A percentile compares a stretch with the other conserved stretches of the same genome.
These are phyloP conservation scores for Elsinoe batatas DNA, from an alignment of 2,329 filamentous ascomycete species.

Conservation along the genomic window DNA sequence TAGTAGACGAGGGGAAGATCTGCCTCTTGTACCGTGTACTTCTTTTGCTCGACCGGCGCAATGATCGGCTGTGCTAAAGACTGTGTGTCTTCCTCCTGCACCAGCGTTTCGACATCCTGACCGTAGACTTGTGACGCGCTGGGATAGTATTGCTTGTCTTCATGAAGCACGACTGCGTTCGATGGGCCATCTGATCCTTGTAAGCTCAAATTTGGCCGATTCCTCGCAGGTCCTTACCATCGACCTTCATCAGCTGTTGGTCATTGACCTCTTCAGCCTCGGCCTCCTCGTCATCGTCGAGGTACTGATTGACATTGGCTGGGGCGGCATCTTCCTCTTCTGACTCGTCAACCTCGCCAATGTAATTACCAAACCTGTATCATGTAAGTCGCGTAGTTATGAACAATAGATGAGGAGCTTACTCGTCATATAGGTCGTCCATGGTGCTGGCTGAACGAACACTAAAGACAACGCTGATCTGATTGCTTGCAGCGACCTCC, in stretches of 20 bases:
- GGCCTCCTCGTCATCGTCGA: conserved; percentile 59
- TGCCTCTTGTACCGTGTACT: conserved; percentile 86
- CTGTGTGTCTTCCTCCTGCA: conserved; percentile 95
- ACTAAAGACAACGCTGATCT: neutral
- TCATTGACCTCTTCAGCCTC: conserved; percentile 46
- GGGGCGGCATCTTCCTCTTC: conserved; percentile 75
- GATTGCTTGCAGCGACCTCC: neutral
- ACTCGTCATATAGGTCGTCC: conserved; percentile 98
- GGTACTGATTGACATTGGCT: conserved; percentile 70
- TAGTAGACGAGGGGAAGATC: conserved; percentile 84
- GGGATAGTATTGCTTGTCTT: conserved; percentile 99
- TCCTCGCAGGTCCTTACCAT: conserved; percentile 46
- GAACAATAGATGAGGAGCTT: conserved; percentile 18
- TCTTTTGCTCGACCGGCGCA: conserved; percentile 85
- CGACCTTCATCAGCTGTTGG: conserved; percentile 88
- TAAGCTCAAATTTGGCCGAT: conserved; percentile 20
- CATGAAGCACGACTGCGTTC: conserved; percentile 94
- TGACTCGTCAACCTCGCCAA: conserved; percentile 82
- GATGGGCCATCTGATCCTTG: conserved; percentile 66
- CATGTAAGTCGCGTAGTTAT: conserved; percentile 13
- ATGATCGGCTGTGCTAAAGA: conserved; percentile 87
- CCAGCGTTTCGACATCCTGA: conserved; percentile 83
- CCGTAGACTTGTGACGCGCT: conserved; percentile 96
- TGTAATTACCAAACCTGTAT: conserved; percentile 88
- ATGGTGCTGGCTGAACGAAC: conserved; percentile 39